Base-by-base conservation (phyloP, 306 rosid species). In the Corylus heterophylla region DNA sequence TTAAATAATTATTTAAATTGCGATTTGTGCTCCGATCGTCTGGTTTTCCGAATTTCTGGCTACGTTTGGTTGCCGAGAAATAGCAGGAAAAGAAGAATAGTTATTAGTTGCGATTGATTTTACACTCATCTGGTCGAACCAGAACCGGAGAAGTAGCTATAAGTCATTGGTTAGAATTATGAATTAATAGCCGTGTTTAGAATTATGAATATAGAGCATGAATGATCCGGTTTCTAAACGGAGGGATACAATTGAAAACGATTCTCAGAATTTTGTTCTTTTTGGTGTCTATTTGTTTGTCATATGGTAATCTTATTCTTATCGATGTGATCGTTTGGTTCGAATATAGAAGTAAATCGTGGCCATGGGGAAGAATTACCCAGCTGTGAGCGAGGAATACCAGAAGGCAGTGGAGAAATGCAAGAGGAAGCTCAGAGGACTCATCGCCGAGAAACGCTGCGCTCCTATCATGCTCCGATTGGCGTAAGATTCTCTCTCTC, bases 381-480 rank as follows among this genome's bases (percentile, higher is more conserved):
- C 90, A 1, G 71, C 75, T 11, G 87, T 91, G 68, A 89, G 86
- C 76, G 82, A 79, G 69, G 91, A 84, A 51, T 89, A 89, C 77
- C 76, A 56, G 74, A 83, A 86, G 56, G 89, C 91, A 1, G 56
- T 89, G 1, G 83, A 83, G 73, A 91, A 91, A 82, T 85, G 89
- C 83, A 87, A 75, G 87, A 87, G 85, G 78, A 89, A 86, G 79
- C 90, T 91, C 35, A 79, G 96, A 76, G 91, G 89, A 13, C 87
- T 86, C 45, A 78, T 91, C 39, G 82, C 90, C 44, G 90, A 89
- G 81, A 91, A 91, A 79, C 78, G 77, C 13, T 89, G 92, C 54
- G 89, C 93, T 85, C 93, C 93, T 13, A 73, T 91, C 13, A 84
- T 91, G 74, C 93, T 91, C 67, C 83, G 89, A 56, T 69, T 89